Evolutionary conservation across 202 grass and related monocot genomes (phyloP), one percentile per base, ranked within the genome.

Genomic region (Zizania palustris): DNA sequence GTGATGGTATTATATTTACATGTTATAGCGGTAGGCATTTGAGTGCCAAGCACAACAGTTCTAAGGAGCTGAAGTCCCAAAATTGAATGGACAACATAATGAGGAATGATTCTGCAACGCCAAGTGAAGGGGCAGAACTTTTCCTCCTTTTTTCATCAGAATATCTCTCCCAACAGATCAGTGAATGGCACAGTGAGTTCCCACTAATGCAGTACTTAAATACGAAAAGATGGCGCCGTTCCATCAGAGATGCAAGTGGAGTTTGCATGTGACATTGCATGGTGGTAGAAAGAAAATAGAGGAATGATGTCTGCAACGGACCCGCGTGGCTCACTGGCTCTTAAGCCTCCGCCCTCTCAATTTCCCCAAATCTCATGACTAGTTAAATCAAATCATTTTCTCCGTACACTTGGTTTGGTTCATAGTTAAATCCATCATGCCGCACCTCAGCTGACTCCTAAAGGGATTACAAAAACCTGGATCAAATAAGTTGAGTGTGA

Each of bases 51-150:
- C 19, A 36, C 14, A 45, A 69, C 5, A 48, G 21, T 35, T 11
- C 40, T 19, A 18, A 34, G 11, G 9, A n/a, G 9, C 28, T 65
- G 18, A 57, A 65, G 38, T 53, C 34, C 15, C 39, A 57, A 50
- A 76, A 63, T 41, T 22, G 60, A 54, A 71, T 11, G 11, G 44
- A 61, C 69, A 62, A 18, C 85, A 74, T 63, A 45, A 79, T 63
- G 72, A 58, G 44, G 82, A 85, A 85, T 71, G 72, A 81, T 88
- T 85, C 86, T 85, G 76, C 59, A 62, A 41, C 11, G 3, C 65
- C 65, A n/a, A 50, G 44, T 20, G 13, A 3, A 69, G 37, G 36
- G 35, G 34, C 9, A 45, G 49, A 69, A 33, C 45, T 50, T 1
- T 1, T 63, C 56, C 3, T 60, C 49, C 50, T n/a, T 73, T 75